A percentile compares a stretch with the other conserved stretches of the same genome.
These are phyloP conservation scores for Megacollybia marginata DNA, from an alignment of 768 basidiomycete genomes.

Conservation along the genomic window DNA sequence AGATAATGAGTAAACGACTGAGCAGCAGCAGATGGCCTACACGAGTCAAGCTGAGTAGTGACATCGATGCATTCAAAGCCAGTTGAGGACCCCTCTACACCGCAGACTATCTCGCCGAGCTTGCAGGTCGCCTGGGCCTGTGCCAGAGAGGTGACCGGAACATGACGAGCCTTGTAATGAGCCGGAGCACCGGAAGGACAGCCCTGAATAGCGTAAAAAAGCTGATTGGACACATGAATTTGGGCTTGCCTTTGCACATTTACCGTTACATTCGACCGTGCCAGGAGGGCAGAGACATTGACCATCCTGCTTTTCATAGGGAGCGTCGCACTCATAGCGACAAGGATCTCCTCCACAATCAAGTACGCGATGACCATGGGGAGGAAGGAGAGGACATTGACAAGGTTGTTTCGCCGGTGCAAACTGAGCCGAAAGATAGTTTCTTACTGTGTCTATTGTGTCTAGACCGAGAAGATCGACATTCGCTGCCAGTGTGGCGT, in stretches of 20 bases:
- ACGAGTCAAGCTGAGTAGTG: constrained; percentile 26
- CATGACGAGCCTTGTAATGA: constrained; percentile 7
- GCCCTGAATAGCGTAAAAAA: constrained; percentile 18
- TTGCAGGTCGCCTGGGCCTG: constrained; percentile 24
- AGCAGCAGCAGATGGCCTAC: constrained; percentile 19
- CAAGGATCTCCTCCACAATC: constrained; percentile 22
- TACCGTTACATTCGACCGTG: constrained; percentile 30
- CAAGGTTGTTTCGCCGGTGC: too few relatives aligned
- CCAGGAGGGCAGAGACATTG: constrained; percentile 30
- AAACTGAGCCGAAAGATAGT: background rate
- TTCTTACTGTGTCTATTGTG: background rate
- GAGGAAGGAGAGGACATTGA: constrained; percentile 21
- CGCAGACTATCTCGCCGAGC: constrained; percentile 26
- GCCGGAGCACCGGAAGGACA: constrained; percentile 31
- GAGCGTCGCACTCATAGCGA: constrained; percentile 24
- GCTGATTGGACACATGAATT: background rate
- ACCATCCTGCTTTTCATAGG: constrained; percentile 18
- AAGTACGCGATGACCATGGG: constrained; percentile 23
- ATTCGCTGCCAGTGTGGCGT: background rate
- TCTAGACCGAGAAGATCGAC: background rate
- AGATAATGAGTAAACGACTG: background rate
- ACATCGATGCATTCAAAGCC: constrained; percentile 35
- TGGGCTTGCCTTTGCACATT: constrained; percentile 24
- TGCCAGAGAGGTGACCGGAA: constrained; percentile 17
- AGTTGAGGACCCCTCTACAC: constrained; percentile 22